Base-by-base conservation (phyloP, 106 monocot genomes). In the Vanilla planifolia region DNA sequence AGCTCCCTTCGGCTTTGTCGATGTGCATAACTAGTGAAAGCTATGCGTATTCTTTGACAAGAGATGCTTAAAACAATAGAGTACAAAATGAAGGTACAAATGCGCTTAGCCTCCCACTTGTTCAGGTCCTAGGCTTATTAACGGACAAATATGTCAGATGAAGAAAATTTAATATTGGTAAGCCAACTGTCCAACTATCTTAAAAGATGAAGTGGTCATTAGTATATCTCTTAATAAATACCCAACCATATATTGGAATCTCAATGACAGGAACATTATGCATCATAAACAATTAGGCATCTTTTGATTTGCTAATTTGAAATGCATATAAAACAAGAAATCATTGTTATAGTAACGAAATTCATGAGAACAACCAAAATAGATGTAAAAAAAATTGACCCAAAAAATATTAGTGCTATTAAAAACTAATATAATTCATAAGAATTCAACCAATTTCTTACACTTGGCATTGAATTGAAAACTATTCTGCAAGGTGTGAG, bases 81-180 rank as follows among this genome's bases (percentile, higher is more conserved):
- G 50, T 91, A 91, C 63, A 91, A 63, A 51, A 86, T 33, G 46
- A 86, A 69, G 27, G 74, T 77, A 65, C 79, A 76, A 56, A 83
- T 44, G 46, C 91, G 85, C 64, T 71, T 77, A 35, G 80, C 64
- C 63, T 82, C 79, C 85, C 85, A 85, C 43, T 83, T 80, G 59
- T 72, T 59, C 36, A 73, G 3, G 33, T 91, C 82, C 90, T 90
- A 59, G 48, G 24, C 29, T 48, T 42, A 67, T 44, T 7, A 33
- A 57, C 22, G 43, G 43, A 43, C 0, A 30, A 25, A 55, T 4
- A 41, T 28, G 3, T 55, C 27, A 35, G 35, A 35, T 20, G 19
- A 57, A 1, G 16, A 37, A 37, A 6, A 5, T 37, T 10, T 37
- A 6, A 5, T 10, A 37, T 6, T 10, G 7, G 37, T 6, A 37